phyloP scores from a whole-genome alignment of 2,329 filamentous ascomycete genomes.

The Fusarium sp. region DNA sequence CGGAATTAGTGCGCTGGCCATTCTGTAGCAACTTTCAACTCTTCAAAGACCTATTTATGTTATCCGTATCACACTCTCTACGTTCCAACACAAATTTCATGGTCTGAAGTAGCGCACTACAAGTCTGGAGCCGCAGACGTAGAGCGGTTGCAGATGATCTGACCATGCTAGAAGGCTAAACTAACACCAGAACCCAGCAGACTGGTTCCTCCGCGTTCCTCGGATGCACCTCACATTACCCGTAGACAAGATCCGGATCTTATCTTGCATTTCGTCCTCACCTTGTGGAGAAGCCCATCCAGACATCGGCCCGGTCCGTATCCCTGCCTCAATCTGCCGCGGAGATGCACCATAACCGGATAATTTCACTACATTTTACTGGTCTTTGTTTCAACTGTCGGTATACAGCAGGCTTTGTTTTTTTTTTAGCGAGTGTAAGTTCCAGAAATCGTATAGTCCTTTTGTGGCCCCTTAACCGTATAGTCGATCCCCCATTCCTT shows the following conservation, averaged over 20 bases:
- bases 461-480: slow-evolving; percentile 76
- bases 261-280: not conserved
- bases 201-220: slow-evolving; percentile 3
- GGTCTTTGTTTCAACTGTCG: not conserved
- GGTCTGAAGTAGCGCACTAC: not conserved
- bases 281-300: slow-evolving; percentile 13
- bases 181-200: not conserved
- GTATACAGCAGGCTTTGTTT: no score
- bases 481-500: slow-evolving; percentile 71
- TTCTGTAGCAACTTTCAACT: not conserved
- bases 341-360: not conserved
- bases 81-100: no score
- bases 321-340: not conserved
- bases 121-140: not conserved
- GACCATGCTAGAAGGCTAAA: not conserved
- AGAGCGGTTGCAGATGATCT: slow-evolving; percentile 12
- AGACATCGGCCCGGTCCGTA: slow-evolving; percentile 13
- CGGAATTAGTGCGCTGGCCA: not conserved
- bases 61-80: not conserved
- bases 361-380: not conserved
- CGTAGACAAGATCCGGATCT: slow-evolving; percentile 11
- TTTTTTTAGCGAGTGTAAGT: slow-evolving; percentile 59
- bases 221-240: slow-evolving; percentile 11
- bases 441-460: slow-evolving; percentile 75
- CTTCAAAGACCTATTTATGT: no score